Conservation (phyloP, 1,139 yeast genomes). For the Petasospora rhodanensis region DNA sequence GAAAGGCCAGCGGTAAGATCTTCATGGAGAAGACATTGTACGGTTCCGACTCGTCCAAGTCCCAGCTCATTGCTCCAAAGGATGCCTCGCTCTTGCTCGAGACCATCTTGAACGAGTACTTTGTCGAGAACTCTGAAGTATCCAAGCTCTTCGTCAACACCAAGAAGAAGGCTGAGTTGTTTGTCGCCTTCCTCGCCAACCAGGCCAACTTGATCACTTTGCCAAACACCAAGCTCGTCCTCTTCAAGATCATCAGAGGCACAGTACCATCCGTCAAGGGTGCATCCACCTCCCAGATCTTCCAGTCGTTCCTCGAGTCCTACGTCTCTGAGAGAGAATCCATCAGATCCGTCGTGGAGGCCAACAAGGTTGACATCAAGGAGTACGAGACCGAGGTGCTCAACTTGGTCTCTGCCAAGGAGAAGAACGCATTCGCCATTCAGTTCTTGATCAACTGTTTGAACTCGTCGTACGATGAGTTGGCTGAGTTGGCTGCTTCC, state of each 20-base stretch:
- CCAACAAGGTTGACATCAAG: constrained; percentile 45
- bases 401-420: constrained; percentile 53
- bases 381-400: constrained; percentile 53
- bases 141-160: constrained; percentile 33
- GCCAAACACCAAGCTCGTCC: constrained; percentile 41
- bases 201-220: constrained; percentile 42
- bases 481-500: constrained; percentile 46
- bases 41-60: constrained; percentile 40
- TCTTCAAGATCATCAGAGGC: constrained; percentile 34
- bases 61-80: constrained; percentile 59
- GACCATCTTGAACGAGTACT: constrained; percentile 41
- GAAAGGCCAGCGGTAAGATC: constrained; percentile 38
- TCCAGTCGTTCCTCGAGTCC: constrained; percentile 30
- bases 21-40: constrained; percentile 39
- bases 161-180: constrained; percentile 40
- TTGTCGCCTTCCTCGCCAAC: constrained; percentile 45
- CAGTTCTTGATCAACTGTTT: constrained; percentile 55
- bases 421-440: constrained; percentile 50
- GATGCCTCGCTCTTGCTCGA: constrained; percentile 52
- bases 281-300: constrained; percentile 36
- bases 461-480: constrained; percentile 44
- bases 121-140: constrained; percentile 42
- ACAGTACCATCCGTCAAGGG: constrained; percentile 31
- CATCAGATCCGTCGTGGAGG: constrained; percentile 42
- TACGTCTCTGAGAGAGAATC: constrained; percentile 41